These are phyloP conservation scores for Taphrina pruni DNA, from an alignment of 1,139 yeast species.

Conservation along the genomic window DNA sequence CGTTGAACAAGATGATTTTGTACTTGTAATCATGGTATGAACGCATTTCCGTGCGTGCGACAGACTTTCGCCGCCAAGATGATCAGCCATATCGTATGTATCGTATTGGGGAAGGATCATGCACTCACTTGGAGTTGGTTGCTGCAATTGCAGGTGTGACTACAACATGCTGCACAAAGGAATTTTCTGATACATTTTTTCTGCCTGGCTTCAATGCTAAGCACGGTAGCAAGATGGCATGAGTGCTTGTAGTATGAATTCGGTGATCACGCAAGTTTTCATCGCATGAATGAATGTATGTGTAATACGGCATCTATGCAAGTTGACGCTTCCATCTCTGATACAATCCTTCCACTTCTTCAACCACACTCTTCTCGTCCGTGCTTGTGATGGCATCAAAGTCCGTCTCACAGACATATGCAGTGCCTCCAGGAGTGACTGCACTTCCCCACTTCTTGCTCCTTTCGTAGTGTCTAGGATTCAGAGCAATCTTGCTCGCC, in stretches of 20 bases:
- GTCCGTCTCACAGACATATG: slow-evolving; percentile 22
- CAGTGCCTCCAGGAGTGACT: slow-evolving; percentile 49
- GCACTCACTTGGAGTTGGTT: no score
- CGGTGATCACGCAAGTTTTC: no score
- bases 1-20: no score
- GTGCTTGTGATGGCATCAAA: slow-evolving; percentile 38
- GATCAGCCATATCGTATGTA: background rate
- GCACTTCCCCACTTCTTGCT: slow-evolving; percentile 47
- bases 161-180: no score
- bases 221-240: no score
- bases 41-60: background rate
- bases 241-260: no score
- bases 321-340: slow-evolving; percentile 21
- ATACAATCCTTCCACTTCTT: slow-evolving; percentile 48
- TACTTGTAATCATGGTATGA: background rate
- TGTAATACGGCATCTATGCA: background rate
- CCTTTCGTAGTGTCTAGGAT: slow-evolving; percentile 23
- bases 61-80: background rate
- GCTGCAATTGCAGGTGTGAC: no score
- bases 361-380: slow-evolving; percentile 53
- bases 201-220: no score
- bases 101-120: background rate
- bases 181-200: no score
- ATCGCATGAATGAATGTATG: no score
- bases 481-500: slow-evolving; percentile 65